Evolutionary conservation across 164 flowering plant genomes (phyloP).

Genomic region (Vitis amurensis): DNA sequence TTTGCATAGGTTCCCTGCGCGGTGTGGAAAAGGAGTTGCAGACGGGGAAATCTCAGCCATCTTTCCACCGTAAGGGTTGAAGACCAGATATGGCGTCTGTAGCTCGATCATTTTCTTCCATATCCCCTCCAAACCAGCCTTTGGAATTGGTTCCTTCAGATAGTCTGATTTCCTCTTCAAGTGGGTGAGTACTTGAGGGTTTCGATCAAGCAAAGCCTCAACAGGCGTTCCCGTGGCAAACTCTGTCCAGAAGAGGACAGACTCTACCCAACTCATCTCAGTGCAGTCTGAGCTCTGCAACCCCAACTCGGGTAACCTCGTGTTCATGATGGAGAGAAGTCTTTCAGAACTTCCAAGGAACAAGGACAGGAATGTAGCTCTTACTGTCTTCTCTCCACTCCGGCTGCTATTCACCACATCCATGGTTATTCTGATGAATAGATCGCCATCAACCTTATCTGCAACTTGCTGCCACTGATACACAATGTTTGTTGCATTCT

Average conservation of each 20-base stretch:
- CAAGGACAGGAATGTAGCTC: constrained; percentile 17
- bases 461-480: constrained; percentile 36
- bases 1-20: constrained; percentile 24
- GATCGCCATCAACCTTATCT: constrained; percentile 18
- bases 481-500: constrained; percentile 24
- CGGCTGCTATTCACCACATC: background rate
- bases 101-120: constrained; percentile 7
- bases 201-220: constrained; percentile 25
- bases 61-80: constrained; percentile 33
- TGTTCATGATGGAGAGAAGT: constrained; percentile 24
- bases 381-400: background rate
- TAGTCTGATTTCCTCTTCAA: constrained; percentile 37
- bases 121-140: constrained; percentile 19
- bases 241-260: constrained; percentile 18
- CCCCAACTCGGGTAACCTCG: constrained; percentile 39
- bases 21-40: constrained; percentile 28
- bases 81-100: constrained; percentile 2
- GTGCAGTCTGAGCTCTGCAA: constrained; percentile 22
- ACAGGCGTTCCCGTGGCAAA: constrained; percentile 1
- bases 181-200: background rate
- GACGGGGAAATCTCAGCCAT: constrained; percentile 26
- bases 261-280: constrained; percentile 43
- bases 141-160: constrained; percentile 20
- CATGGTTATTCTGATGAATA: constrained; percentile 16
- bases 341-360: constrained; percentile 28